Evolutionary conservation across 1,139 yeast species (phyloP).

Genomic region (Sugiyamaella paludigena): DNA sequence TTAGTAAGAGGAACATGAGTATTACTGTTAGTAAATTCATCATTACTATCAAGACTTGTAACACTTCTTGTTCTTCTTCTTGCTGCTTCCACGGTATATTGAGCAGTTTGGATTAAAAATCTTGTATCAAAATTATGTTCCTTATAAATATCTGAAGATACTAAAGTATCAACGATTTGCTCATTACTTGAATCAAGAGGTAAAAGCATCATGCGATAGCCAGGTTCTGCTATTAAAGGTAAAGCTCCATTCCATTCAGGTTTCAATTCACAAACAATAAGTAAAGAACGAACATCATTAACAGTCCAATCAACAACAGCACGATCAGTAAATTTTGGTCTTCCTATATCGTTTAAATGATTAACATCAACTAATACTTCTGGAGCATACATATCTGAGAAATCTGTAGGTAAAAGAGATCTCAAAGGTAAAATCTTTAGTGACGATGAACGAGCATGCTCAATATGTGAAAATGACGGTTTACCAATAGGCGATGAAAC

Average conservation of each 20-base stretch:
- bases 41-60: neutral
- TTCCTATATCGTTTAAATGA: slow-evolving; percentile 46
- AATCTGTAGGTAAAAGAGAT: slow-evolving; percentile 44
- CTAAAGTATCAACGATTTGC: slow-evolving; percentile 48
- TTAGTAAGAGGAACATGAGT: slow-evolving; percentile 31
- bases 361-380: slow-evolving; percentile 42
- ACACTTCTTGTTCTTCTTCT: slow-evolving; percentile 43
- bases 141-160: slow-evolving; percentile 54
- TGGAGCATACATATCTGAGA: slow-evolving; percentile 54
- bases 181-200: slow-evolving; percentile 53
- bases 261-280: slow-evolving; percentile 48
- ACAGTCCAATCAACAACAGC: slow-evolving; percentile 61
- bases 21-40: neutral
- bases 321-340: slow-evolving; percentile 60
- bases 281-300: slow-evolving; percentile 60
- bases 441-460: slow-evolving; percentile 2
- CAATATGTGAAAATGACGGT: slow-evolving; percentile 7
- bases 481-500: slow-evolving; percentile 7
- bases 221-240: slow-evolving; percentile 46
- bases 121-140: slow-evolving; percentile 54
- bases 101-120: slow-evolving; percentile 57
- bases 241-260: slow-evolving; percentile 54
- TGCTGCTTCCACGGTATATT: slow-evolving; percentile 57
- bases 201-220: slow-evolving; percentile 45
- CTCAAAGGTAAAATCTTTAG: slow-evolving; percentile 1